Evolutionary conservation across 306 rosid species (phyloP), one percentile per base, ranked within the genome.

Genomic region (Dryas octopetala): DNA sequence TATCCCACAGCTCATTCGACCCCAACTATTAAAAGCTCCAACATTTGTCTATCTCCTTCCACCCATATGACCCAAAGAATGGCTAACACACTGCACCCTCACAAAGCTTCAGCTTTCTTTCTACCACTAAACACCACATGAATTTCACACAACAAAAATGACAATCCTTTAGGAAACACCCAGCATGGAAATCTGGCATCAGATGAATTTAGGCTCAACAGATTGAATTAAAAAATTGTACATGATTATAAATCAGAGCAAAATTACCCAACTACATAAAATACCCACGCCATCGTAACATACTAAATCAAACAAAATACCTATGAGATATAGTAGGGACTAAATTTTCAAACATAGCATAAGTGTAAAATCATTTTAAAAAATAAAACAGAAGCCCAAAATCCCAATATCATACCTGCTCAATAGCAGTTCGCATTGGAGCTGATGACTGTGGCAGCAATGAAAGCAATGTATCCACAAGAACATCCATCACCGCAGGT

Each of bases 381-480:
- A 23, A 23, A 23, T 23, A 75, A 48, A 57, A 70, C 46, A 52
- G 68, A 73, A 82, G 16, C 46, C 47, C 54, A 77, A 68, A 58
- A 65, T 41, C 41, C 26, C 38, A 19, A 76, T 50, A 61, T 61
- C 79, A 69, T 19, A 92, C 99, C 99, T 90, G 99, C 85, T 95
- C 99, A 61, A 92, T 95, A 66, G 98, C 86, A 78, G 97, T 79
- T 69, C 96, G 90, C 93, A 89, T 80, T 48, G 93, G 93, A 70
- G 89, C 88, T 46, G 99, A 86, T 73, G 99, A 90, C 85, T 92
- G 89, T 58, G 97, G 99, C 73, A 95, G 89, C 83, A 92, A 80
- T 45, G 96, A 92, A n/a, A 92, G 99, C 81, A 90, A 83, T 19
- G 99, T 92, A 80, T 95, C 99, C 76, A 92, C 90, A 70, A 95